These are phyloP conservation scores for Neoascochyta sp. DNA, from an alignment of 2,329 filamentous ascomycete genomes.

Conservation along the genomic window DNA sequence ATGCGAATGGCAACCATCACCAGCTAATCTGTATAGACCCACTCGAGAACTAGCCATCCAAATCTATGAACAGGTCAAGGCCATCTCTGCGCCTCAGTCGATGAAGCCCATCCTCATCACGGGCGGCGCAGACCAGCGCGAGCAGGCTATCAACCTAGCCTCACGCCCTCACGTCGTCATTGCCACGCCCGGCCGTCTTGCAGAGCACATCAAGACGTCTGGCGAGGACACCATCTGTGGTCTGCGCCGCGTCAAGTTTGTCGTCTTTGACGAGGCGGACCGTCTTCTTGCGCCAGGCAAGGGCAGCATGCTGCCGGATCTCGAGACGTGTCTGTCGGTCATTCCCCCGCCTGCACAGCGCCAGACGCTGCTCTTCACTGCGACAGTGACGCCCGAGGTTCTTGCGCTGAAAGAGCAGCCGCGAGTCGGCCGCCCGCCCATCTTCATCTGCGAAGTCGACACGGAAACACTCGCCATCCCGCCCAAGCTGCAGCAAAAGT, in stretches of 20 bases:
- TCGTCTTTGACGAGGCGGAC: slow-evolving; percentile 95
- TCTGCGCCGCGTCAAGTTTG: slow-evolving; percentile 71
- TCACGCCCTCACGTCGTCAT: slow-evolving; percentile 87
- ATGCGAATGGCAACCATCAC: too few species aligned
- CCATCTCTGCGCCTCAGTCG: slow-evolving; percentile 81
- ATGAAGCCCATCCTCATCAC: slow-evolving; percentile 88
- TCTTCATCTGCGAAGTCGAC: slow-evolving; percentile 88
- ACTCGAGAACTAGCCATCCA: slow-evolving; percentile 83
- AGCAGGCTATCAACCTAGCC: slow-evolving; percentile 80
- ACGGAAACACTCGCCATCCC: slow-evolving; percentile 71
- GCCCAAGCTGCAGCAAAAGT: slow-evolving; percentile 74
- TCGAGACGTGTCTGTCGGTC: slow-evolving; percentile 80
- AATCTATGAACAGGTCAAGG: slow-evolving; percentile 94
- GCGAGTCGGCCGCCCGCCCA: slow-evolving; percentile 67
- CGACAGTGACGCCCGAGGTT: slow-evolving; percentile 90
- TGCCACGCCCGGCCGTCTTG: slow-evolving; percentile 82
- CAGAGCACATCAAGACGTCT: slow-evolving; percentile 88
- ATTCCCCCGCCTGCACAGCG: slow-evolving; percentile 73
- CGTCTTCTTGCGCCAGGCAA: slow-evolving; percentile 70
- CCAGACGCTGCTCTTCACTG: slow-evolving; percentile 95
- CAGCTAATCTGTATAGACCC: too few species aligned
- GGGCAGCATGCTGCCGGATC: slow-evolving; percentile 90
- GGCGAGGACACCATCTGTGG: slow-evolving; percentile 87
- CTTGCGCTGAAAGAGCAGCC: slow-evolving; percentile 78
- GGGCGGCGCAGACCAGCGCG: slow-evolving; percentile 86